A percentile compares a stretch with the other conserved stretches of the same genome.
Conservation (phyloP, 2,329 filamentous ascomycete genomes). For the Sporothrix luriei region DNA sequence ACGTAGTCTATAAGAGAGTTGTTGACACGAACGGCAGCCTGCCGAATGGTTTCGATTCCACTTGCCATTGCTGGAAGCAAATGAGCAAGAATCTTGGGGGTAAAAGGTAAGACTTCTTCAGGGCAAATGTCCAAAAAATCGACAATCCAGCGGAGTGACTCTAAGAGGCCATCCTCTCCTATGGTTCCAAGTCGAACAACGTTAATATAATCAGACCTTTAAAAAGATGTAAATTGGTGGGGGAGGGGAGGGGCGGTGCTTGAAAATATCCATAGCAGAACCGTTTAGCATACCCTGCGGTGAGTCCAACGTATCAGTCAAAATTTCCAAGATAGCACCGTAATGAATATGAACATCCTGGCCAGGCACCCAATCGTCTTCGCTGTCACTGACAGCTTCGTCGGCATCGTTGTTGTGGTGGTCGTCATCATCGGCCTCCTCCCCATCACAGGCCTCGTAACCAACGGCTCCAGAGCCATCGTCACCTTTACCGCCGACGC, state of each 20-base stretch:
- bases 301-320: slow-evolving; percentile 85
- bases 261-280: not conserved
- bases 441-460: slow-evolving; percentile 58
- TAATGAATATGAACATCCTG: slow-evolving; percentile 96
- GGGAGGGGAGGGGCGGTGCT: slow-evolving; percentile 21
- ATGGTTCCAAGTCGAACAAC: not conserved
- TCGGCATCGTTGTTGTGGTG: slow-evolving; percentile 61
- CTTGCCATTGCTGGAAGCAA: slow-evolving; percentile 93
- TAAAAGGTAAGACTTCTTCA: slow-evolving; percentile 92
- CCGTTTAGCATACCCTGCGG: slow-evolving; percentile 61
- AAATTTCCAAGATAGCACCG: slow-evolving; percentile 84
- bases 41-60: slow-evolving; percentile 82
- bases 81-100: slow-evolving; percentile 86
- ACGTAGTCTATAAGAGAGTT: slow-evolving; percentile 91
- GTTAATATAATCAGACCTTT: not conserved
- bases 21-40: slow-evolving; percentile 87
- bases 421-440: slow-evolving; percentile 62
- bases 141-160: slow-evolving; percentile 92
- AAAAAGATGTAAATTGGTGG: not conserved
- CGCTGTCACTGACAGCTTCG: slow-evolving; percentile 64
- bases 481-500: slow-evolving; percentile 57
- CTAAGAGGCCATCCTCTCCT: slow-evolving; percentile 80
- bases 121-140: slow-evolving; percentile 96
- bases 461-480: slow-evolving; percentile 67
- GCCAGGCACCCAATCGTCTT: slow-evolving; percentile 95